Evolutionary conservation across 495 filamentous ascomycete species (phyloP), one percentile per base, ranked within the genome.

Genomic region (Penicillium argentinense): DNA sequence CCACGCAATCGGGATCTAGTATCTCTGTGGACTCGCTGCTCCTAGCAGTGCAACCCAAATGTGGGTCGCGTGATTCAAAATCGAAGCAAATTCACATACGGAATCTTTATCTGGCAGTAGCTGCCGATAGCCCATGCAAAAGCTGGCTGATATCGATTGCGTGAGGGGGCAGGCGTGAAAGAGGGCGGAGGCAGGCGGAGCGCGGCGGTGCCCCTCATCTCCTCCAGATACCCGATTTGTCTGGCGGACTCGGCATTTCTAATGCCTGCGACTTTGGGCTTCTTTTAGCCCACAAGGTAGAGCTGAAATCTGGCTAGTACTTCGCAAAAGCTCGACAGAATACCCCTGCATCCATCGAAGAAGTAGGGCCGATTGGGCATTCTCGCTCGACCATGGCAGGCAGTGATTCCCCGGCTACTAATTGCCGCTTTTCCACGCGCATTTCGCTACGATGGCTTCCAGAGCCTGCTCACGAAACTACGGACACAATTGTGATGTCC

Each of bases 401-500:
- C 30, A 6, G n/a, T 12, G 45, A 41, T 21, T 36, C 36, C 17
- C 30, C 45, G 1, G 13, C 36, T 5, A 50, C 60, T 2, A 25
- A 34, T 4, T 60, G 66, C 39, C 63, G 66, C 22, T 60, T 70
- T 42, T 72, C 68, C 13, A 69, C 67, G 2, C 63, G 71, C n/a
- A 63, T 74, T 32, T 73, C 69, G 6, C 46, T 74, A 22, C 66
- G 68, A 53, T 74, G 71, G 71, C 59, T 64, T 8, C 67, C 71
- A 6, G 65, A 67, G 21, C 52, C 65, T 2, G 44, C 68, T 3
- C 63, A 59, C 30, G 71, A 74, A 46, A 69, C 60, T 19, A 74
- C 69, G 21, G 69, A 74, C 25, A 74, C 71, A 21, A 54, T 72
- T n/a, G 69, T 73, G 45, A 60, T 74, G 52, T 69, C 69, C 22